Evolutionary conservation across 106 monocot genomes (phyloP), one percentile per base, ranked within the genome.

Genomic region (Dioscorea zingiberensis): DNA sequence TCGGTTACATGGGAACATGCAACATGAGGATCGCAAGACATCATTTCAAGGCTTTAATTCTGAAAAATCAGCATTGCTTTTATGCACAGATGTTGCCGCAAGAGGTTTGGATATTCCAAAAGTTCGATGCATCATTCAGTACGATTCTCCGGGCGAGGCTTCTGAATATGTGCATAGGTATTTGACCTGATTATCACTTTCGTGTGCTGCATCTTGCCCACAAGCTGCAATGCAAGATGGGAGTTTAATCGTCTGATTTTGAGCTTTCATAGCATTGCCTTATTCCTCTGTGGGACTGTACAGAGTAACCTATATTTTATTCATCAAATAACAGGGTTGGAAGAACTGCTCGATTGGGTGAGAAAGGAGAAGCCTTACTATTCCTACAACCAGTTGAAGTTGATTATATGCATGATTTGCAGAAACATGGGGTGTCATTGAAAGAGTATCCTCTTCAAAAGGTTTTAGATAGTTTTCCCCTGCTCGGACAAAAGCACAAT

Each of bases 121-220:
- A 78, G 98, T 98, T 25, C 82, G 70, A 75, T 84, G 82, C 58
- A 98, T 98, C 24, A 78, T 98, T 64, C 98, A 98, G 69, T 98
- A 98, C 78, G 98, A 98, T 75, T 98, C 98, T 70, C 98, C 98
- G n/a, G 98, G 98, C 13, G 98, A 98, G 69, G 98, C 98, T 60
- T 89, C 98, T 28, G 98, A 98, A 82, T 98, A 98, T 59, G 98
- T 98, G 57, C 98, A 98, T 71, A 98, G 98, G 98, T 98, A 78
- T 16, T 26, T 38, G 6, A 6, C 10, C 38, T 38, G 6, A 38
- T 38, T 6, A 38, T 38, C 38, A 6, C 38, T 38, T 38, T 51
- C 15, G 13, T 51, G 1, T 51, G 18, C 14, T 51, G 51, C 51
- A 51, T 51, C 15, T 51, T n/a, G n/a, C n/a, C n/a, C n/a, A n/a